phyloP scores from a whole-genome alignment of 2,329 filamentous ascomycete genomes.

The Thermothelomyces thermophilus region DNA sequence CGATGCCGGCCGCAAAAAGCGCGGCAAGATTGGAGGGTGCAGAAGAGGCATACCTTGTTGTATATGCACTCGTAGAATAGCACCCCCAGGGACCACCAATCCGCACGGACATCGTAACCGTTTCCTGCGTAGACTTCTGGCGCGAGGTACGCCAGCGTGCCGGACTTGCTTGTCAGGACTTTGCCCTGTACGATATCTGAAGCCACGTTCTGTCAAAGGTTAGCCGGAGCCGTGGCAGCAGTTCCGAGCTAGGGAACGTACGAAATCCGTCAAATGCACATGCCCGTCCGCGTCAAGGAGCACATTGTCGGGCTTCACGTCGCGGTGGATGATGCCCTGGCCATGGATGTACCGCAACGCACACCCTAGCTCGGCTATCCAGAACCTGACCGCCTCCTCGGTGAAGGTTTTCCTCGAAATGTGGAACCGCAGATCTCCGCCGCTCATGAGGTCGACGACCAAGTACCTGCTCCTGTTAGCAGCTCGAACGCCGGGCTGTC shows the following conservation, averaged over 20 bases:
- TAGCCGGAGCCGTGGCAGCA: constrained; percentile 6
- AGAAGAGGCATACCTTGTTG: constrained; percentile 64
- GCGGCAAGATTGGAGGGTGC: not conserved
- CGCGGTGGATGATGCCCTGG: constrained; percentile 83
- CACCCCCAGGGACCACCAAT: constrained; percentile 98
- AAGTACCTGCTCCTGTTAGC: constrained; percentile 72
- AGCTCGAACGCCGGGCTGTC: constrained; percentile 16
- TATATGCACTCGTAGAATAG: constrained; percentile 99
- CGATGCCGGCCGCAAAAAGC: too few species aligned
- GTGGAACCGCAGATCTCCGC: constrained; percentile 92
- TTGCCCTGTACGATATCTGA: constrained; percentile 84
- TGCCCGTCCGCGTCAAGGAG: constrained; percentile 83
- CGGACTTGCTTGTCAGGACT: constrained; percentile 87
- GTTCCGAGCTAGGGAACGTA: constrained; percentile 39
- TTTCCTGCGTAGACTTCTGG: constrained; percentile 90
- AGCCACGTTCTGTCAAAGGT: constrained; percentile 71
- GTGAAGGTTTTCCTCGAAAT: constrained; percentile 98
- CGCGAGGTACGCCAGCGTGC: constrained; percentile 89
- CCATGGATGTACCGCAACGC: constrained; percentile 80
- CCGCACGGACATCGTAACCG: constrained; percentile 83
- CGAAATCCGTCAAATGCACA: constrained; percentile 96
- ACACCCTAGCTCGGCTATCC: constrained; percentile 91
- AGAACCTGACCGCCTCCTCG: constrained; percentile 92
- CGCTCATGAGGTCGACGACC: constrained; percentile 96
- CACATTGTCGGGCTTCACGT: constrained; percentile 90